Evolutionary conservation across 345 rosid species (phyloP), one percentile per base, ranked within the genome.

Genomic region (Moricandia moricandioides): DNA sequence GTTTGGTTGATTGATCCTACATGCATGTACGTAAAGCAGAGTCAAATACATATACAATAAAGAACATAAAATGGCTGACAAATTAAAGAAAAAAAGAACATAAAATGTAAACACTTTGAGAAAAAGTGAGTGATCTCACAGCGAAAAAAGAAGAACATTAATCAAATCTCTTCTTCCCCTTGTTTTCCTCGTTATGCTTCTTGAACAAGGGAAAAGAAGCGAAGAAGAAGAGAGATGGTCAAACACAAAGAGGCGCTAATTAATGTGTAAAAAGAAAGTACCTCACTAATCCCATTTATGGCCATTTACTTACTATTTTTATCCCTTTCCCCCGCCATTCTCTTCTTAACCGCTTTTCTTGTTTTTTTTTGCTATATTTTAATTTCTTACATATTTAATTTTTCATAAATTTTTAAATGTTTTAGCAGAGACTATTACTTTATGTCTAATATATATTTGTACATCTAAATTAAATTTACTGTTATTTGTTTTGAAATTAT

Each of bases 231-330:
- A 45, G 63, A 68, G 62, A 35, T 75, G 54, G 78, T 67, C 78
- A 67, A 74, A 67, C 24, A 16, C 52, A 67, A 60, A 67, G 31
- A 29, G 8, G 11, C 33, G 62, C 35, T 51, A 51, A 61, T 68
- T 51, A 75, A 68, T 61, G 68, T 52, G 73, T 14, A 43, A 57
- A 58, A 74, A 45, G 57, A 61, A 68, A 60, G 60, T 60, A 62
- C 21, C 79, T 52, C 55, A 12, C 73, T 39, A 73, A 54, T 27
- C 74, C 58, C 74, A 52, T 76, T 76, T 69, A 76, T 62, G 69
- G 74, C 57, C 34, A 62, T 76, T 76, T 62, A 62, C 65, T 37
- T 4, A 0, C 79, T 62, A 76, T 76, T 76, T 76, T 76, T 76
- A 76, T 62, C 79, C 62, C 45, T 18, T 18, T 21, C 35, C 57